Evolutionary conservation across 2,329 filamentous ascomycete genomes (phyloP).

Genomic region (Fusarium avenaceum): DNA sequence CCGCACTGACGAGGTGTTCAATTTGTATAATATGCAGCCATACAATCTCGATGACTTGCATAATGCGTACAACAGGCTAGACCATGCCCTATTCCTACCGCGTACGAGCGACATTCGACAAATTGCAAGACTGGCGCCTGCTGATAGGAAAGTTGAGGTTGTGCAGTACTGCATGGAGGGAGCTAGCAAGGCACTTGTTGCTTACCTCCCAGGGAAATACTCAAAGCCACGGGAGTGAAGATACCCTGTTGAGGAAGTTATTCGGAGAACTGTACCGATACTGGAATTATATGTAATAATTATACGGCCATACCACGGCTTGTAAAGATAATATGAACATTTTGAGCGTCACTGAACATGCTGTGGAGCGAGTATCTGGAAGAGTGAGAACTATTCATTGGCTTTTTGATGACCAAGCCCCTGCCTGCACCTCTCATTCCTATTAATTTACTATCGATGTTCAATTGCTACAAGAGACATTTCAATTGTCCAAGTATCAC

Average conservation of each 20-base stretch:
- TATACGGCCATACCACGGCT: background rate
- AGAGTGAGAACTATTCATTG: background rate
- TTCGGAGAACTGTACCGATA: background rate
- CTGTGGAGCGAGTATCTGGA: background rate
- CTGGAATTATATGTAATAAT: background rate
- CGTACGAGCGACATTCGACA: conserved; percentile 87
- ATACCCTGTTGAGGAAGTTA: background rate
- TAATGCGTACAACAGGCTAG: conserved; percentile 69
- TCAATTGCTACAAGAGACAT: background rate
- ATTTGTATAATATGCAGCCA: conserved; percentile 87
- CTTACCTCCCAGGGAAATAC: conserved; percentile 65
- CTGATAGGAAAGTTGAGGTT: conserved; percentile 73
- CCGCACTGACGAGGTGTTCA: conserved; percentile 76
- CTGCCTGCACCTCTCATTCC: too few species aligned
- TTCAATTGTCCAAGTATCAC: background rate
- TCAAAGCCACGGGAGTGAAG: conserved; percentile 18
- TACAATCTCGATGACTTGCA: conserved; percentile 79
- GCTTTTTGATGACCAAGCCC: background rate
- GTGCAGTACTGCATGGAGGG: conserved; percentile 94
- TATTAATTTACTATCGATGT: background rate
- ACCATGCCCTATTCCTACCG: conserved; percentile 84
- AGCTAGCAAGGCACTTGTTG: conserved; percentile 85
- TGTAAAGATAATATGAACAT: background rate
- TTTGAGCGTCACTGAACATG: background rate
- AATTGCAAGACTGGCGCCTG: conserved; percentile 71